Evolutionary conservation across 1,139 yeast genomes (phyloP), one percentile per base, ranked within the genome.

Genomic region (Pichia sp.): DNA sequence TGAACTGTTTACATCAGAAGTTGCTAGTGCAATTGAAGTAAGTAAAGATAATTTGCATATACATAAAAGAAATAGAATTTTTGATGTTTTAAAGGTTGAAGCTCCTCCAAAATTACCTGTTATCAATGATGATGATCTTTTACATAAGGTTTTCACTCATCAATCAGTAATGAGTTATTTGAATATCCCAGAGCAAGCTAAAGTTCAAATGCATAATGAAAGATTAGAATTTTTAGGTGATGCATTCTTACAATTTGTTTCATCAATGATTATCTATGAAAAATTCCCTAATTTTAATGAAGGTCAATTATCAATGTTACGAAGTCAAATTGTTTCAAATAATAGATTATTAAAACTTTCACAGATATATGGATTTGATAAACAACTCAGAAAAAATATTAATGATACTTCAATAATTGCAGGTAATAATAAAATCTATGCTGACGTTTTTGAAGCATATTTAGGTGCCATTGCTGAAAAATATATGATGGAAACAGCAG

Each of bases 181-280:
- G 10, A 78, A 78, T 55, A 63, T 82, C 42, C 68, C 74, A 6
- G 74, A 71, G 39, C 63, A 68, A 3, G 86, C 80, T 50, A 69
- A 78, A 47, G 67, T 81, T 22, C 67, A 71, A 39, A 64, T 76
- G 3, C 92, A 89, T 59, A 87, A 92, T 62, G 97, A 92, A 67
- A 72, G 97, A 42, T 68, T 90, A 35, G 97, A 90, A 65, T 92
- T 90, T 60, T 67, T 87, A 37, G 98, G 98, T 20, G 98, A 90
- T 64, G 80, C 96, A 1, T 78, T 86, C 23, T 68, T 90, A 51
- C 85, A 87, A 58, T 79, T 78, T 52, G 67, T 83, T 40, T 78
- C 84, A 43, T 81, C 96, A 0, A 67, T 76, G 50, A 70, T 86
- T 41, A 71, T 87, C 9, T 87, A 75, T 58, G 73, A 77, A 35